Percentiles rank a stretch among this genome's conserved stretches.
Evolutionary conservation across 805 yeast species (phyloP).

Genomic region (Barnettozyma californica): DNA sequence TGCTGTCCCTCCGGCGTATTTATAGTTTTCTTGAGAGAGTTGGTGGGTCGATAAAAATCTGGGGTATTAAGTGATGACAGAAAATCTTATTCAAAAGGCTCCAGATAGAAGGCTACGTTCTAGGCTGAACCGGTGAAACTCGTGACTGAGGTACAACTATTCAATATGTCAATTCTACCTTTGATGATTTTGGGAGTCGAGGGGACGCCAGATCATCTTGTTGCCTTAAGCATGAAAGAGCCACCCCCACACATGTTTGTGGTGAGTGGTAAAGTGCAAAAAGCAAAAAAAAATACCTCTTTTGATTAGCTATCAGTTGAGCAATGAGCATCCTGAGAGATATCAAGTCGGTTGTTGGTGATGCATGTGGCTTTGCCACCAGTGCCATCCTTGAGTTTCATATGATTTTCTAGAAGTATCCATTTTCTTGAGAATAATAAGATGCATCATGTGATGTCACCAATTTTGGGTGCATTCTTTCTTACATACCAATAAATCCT

Average conservation of each 20-base stretch:
- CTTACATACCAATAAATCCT: no score
- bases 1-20: no score
- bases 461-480: not conserved
- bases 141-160: no score
- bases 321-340: not conserved
- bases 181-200: not conserved
- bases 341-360: not conserved
- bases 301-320: not conserved
- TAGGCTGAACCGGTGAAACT: no score
- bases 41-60: not conserved
- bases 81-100: not conserved
- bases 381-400: not conserved
- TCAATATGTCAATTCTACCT: no score
- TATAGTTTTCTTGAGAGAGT: not conserved
- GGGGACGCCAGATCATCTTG: no score
- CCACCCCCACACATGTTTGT: no score
- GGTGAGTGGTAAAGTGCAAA: not conserved
- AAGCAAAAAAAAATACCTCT: not conserved
- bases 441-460: not conserved
- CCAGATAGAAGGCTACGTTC: not conserved
- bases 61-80: constrained; percentile 1
- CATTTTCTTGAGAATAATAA: no score
- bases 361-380: not conserved
- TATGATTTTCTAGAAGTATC: not conserved
- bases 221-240: no score